A percentile compares a stretch with the other conserved stretches of the same genome.
Conservation (phyloP, 1,139 yeast genomes). For the Saccharomyces hybrid region DNA sequence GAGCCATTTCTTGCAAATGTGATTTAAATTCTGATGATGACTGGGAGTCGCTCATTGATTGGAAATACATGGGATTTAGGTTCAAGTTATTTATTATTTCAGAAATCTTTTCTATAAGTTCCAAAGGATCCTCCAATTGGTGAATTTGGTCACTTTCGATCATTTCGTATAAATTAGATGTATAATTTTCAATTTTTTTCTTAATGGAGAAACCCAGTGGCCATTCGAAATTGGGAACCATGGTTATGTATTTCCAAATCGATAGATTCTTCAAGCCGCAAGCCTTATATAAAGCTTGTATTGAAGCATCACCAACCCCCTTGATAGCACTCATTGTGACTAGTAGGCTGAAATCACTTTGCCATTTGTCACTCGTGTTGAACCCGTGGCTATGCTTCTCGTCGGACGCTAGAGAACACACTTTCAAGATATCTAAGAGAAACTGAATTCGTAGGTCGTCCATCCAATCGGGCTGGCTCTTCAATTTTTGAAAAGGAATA, state of each 20-base stretch:
- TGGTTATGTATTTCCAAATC: slow-evolving; percentile 22
- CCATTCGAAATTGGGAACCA: slow-evolving; percentile 12
- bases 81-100: slow-evolving; percentile 13
- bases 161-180: slow-evolving; percentile 8
- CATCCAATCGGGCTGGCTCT: slow-evolving; percentile 48
- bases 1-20: slow-evolving; percentile 29
- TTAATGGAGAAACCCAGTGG: slow-evolving; percentile 11
- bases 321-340: slow-evolving; percentile 21
- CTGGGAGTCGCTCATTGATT: not conserved
- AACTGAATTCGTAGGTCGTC: slow-evolving; percentile 39
- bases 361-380: slow-evolving; percentile 5
- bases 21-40: slow-evolving; percentile 13
- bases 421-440: slow-evolving; percentile 44
- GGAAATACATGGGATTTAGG: slow-evolving; percentile 9
- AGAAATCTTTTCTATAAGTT: slow-evolving; percentile 12
- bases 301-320: slow-evolving; percentile 21
- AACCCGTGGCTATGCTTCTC: slow-evolving; percentile 6
- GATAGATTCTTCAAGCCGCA: slow-evolving; percentile 13
- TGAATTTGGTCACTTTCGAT: slow-evolving; percentile 7
- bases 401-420: slow-evolving; percentile 20
- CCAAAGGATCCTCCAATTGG: slow-evolving; percentile 10
- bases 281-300: slow-evolving; percentile 18
- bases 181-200: slow-evolving; percentile 13
- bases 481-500: slow-evolving; percentile 39
- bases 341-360: slow-evolving; percentile 25